Evolutionary conservation across 306 rosid genomes (phyloP), one percentile per base, ranked within the genome.

Genomic region (Luffa aegyptiaca): DNA sequence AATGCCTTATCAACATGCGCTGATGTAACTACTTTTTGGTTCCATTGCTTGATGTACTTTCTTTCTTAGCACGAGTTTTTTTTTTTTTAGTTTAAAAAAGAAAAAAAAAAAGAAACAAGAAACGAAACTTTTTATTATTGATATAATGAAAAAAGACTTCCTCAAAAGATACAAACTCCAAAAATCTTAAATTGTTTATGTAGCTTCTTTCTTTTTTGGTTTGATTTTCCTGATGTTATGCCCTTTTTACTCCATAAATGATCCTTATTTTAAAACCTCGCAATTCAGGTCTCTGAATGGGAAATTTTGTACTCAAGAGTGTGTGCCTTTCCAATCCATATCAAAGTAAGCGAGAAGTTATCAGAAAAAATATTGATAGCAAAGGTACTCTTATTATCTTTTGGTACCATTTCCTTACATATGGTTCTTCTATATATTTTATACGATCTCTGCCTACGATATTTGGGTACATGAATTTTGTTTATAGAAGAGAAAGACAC

Each of bases 231-330:
- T 57, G 33, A 75, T n/a, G 68, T 58, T 44, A 31, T 82, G 80
- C 80, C 83, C 74, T 80, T 86, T 78, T 39, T 35, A 52, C 81
- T 85, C 78, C 69, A 84, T 81, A 83, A 48, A 66, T 45, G 80
- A 35, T 59, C 44, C 84, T 83, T 73, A 49, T 55, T 69, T 26
- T 68, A 53, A 17, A 21, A 77, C 76, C 49, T 63, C 80, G 82
- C 79, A 44, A 76, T 88, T 42, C 91, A 95, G 99, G 79, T 95
- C 81, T 84, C 88, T 73, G 94, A 90, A 84, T 89, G 93, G 97
- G 97, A 93, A 84, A 73, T 75, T 75, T 78, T 95, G 79, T 81
- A 91, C 90, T 84, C 92, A 82, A 87, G 83, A 93, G 88, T 82
- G 78, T 79, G 89, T 77, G 87, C 84, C 82, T 84, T 89, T 48